Base-by-base conservation (phyloP, 1,284 basidiomycete genomes). In the Trametes hirsuta region DNA sequence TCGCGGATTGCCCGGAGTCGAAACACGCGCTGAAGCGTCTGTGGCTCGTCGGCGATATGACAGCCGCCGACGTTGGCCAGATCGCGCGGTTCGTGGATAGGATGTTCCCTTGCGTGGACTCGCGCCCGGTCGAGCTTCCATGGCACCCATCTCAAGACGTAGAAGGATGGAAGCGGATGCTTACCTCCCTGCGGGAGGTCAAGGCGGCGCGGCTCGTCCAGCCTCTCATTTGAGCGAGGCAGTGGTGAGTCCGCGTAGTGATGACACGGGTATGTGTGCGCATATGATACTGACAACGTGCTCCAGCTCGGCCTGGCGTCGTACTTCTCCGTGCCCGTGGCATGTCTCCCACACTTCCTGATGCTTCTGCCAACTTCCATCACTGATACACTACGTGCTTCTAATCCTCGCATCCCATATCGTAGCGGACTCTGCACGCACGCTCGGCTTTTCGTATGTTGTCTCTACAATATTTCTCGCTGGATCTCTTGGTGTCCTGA, bases 81-180 rank as follows among this genome's bases (percentile, higher is more conserved):
- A 48, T 51, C 14, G 60, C 60, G 42, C 41, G 40, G 37, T 49
- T 53, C 50, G 24, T 62, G 25, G 60, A 62, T 37, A 21, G 34
- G 25, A 62, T 62, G 42, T 62, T 62, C 48, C 60, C 60, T 9
- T n/a, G 24, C 30, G 41, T 62, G 5, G 56, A 58, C 36, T 39
- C 52, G 34, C 41, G 48, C 21, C 60, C 52, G 25, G 42, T 58
- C 42, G 52, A 50, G 51, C 52, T 53, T 8, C 55, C 55, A 24
- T 62, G 60, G 60, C 60, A 62, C 24, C 53, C 60, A 39, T 36
- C 47, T 1, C 47, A 40, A 52, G 40, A 51, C n/a, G 35, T 36
- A 39, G 30, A 35, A 3, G 47, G 47, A 15, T 62, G 55, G 55
- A 42, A 55, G 52, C 12, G 14, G 30, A 10, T 58, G 15, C 37